Base-by-base conservation (phyloP, 768 basidiomycete species). In the Mycena venus region DNA sequence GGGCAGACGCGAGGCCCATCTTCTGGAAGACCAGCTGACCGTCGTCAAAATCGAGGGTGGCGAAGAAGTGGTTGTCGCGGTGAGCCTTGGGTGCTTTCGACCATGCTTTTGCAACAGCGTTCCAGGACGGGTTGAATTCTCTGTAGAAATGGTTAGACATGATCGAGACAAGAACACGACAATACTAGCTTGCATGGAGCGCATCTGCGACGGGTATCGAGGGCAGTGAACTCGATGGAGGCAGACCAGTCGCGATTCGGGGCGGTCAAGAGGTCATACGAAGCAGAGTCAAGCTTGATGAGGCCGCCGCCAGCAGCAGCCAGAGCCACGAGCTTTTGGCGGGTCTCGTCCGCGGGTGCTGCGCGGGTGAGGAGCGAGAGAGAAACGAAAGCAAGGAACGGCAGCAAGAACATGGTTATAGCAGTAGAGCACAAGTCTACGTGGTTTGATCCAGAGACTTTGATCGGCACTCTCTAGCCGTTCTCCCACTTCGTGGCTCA, bases 61-160 rank as follows among this genome's bases (percentile, higher is more conserved):
- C 98, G 80, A 99, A 99, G 90, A 99, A 97, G 83, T 99, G 97
- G 68, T 87, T 86, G 81, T 95, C 89, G 49, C 93, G 90, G n/a
- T 94, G 84, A 25, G 86, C 86, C 68, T 88, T 78, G 10, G 94
- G 83, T 11, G 89, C 88, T 17, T 86, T 87, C 4, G 89, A 81
- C 97, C 97, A 99, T n/a, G 95, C 91, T 78, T 91, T 91, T 40
- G 95, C 94, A 15, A 98, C 93, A 4, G 91, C 85, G n/a, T 88
- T 88, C 90, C 92, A 98, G 7, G 92, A 87, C 9, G 97, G 96
- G 61, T 94, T 90, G 80, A 99, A 98, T 77, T 95, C 91, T 82
- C 96, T 98, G 82, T 70, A 40, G 55, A 70, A 72, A 65, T 42
- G n/a, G 68, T 56, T 72, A 69, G 62, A 59, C 69, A 44, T 32